Percentiles rank a stretch among this genome's conserved stretches.
Evolutionary conservation across 225 moss, liverwort and hornwort species (phyloP).

Genomic region (Ulota crispa): DNA sequence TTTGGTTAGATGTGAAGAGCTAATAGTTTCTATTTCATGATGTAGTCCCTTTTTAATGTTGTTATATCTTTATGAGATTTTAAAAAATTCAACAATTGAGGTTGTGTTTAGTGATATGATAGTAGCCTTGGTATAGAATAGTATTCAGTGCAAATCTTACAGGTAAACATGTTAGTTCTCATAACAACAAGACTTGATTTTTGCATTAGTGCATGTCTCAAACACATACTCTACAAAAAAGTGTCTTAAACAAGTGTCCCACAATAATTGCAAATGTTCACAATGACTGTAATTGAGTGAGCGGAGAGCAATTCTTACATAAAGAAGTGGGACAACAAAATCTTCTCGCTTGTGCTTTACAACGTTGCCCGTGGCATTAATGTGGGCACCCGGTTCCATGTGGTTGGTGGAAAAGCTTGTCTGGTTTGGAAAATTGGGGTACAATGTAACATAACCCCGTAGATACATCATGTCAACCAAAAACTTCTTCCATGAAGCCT

Average conservation of each 20-base stretch:
- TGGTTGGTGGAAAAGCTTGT: constrained; percentile 95
- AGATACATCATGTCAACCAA: constrained; percentile 94
- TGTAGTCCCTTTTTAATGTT: too few species aligned
- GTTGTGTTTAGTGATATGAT: background rate
- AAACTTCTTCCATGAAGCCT: constrained; percentile 99
- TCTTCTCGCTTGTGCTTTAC: constrained; percentile 76
- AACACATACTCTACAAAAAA: too few species aligned
- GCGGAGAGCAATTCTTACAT: constrained; percentile 27
- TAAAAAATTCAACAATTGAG: background rate
- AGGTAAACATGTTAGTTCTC: background rate
- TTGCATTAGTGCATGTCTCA: background rate
- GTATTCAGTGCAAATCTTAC: background rate
- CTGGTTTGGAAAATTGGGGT: constrained; percentile 97
- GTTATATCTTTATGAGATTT: too few species aligned
- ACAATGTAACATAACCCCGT: constrained; percentile 87
- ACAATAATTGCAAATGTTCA: too few species aligned
- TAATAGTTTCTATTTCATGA: too few species aligned
- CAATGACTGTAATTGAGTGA: background rate
- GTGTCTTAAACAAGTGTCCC: background rate
- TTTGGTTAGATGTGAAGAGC: too few species aligned
- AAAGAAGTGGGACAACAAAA: constrained; percentile 81
- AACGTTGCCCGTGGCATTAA: constrained; percentile 66
- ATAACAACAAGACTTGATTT: background rate
- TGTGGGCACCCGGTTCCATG: constrained; percentile 96
- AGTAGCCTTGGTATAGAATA: accelerated